Evolutionary conservation across 768 basidiomycete genomes (phyloP), one percentile per base, ranked within the genome.

Genomic region (Hygrocybe coccinea): DNA sequence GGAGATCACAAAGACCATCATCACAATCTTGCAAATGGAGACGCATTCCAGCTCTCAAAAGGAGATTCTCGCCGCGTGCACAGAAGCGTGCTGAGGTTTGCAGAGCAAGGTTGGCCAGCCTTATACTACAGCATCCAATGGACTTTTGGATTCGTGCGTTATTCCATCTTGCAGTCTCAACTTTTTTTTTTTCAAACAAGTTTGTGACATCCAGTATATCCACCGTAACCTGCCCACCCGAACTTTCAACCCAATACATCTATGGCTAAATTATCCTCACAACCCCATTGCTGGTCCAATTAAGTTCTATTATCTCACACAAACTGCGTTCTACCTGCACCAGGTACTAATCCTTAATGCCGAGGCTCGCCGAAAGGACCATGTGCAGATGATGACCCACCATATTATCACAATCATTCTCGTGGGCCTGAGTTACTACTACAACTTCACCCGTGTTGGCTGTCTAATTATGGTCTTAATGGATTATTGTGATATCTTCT

Each of bases 371-470:
- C 79, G 97, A 55, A 93, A 91, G 68, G 97, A 99, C 70, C 92
- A 97, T 70, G 75, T 77, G 63, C 95, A 97, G 71, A 97, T 97
- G 95, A 89, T 97, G 81, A 75, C 85, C 22, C 97, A 99, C 74
- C 97, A 99, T 68, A 67, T 95, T 62, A 87, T 98, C 61, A 95
- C 94, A 11, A 79, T 94, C 57, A 65, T 78, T 48, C 81, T 99
- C 58, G 84, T 97, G 72, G 70, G 77, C 34, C 64, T 76, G 38
- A 93, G 90, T 69, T 98, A 97, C 72, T 78, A 79, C 57, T 82
- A 78, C 67, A 87, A 94, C 71, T 87, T 85, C 67, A 95, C 91
- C 8, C 87, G 94, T 44, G 81, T 95, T 43, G 97, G 97, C 14
- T 91, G 87, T 62, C 74, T 93, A 45, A 84, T 97, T 57, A 87